These are phyloP conservation scores for Yamadazyma takamatsuzukensis DNA, from an alignment of 805 yeast genomes.

Conservation along the genomic window DNA sequence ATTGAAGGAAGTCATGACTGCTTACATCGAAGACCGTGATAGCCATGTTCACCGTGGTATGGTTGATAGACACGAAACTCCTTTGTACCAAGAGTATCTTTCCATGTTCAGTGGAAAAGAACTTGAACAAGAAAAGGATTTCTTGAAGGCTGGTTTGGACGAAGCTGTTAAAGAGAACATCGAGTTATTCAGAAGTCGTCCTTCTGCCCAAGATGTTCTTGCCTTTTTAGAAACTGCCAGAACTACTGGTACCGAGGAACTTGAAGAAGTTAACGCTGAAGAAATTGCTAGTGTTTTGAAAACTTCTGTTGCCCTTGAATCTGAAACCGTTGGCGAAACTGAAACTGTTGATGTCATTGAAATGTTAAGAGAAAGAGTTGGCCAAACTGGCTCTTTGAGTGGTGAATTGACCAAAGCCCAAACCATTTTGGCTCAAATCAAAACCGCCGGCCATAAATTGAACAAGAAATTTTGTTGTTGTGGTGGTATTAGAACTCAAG, in stretches of 20 bases:
- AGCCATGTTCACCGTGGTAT: constrained; percentile 1
- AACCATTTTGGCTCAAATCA: background rate
- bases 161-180: constrained; percentile 3
- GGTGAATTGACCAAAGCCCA: no score
- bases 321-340: constrained; percentile 2
- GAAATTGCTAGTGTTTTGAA: background rate
- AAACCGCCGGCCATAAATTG: background rate
- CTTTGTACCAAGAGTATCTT: no score
- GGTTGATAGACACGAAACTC: no score
- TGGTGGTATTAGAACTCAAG: constrained; percentile 4
- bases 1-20: constrained; percentile 2
- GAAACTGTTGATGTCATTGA: constrained; percentile 1
- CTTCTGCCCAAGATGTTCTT: background rate
- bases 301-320: background rate
- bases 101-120: no score
- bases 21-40: no score
- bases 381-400: no score
- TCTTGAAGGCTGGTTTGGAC: constrained; percentile 3
- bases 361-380: background rate
- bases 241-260: background rate
- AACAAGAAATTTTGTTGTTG: constrained; percentile 1
- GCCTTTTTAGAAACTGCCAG: background rate
- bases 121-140: constrained; percentile 1
- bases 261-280: background rate
- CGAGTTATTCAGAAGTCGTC: background rate